A percentile compares a stretch with the other conserved stretches of the same genome.
Conservation (phyloP, 169 alveolate genomes). For the Plasmodium ovale region DNA sequence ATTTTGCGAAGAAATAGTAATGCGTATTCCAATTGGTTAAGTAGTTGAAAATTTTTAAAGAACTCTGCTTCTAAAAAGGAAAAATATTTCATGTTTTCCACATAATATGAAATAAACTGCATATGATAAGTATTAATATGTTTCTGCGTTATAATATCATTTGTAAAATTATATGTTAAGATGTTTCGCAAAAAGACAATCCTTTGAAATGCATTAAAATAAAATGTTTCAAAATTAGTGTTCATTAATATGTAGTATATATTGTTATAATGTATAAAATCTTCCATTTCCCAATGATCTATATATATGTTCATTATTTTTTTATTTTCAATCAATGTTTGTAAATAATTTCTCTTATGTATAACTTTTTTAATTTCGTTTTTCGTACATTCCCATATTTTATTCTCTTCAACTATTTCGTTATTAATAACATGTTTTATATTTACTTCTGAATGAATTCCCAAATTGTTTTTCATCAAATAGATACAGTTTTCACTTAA, state of each 20-base stretch:
- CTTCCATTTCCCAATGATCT: constrained; percentile 71
- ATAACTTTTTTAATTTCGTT: constrained; percentile 23
- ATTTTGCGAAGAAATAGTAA: constrained; percentile 15
- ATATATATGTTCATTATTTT: constrained; percentile 42
- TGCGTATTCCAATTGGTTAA: constrained; percentile 3
- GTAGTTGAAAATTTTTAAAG: constrained; percentile 9
- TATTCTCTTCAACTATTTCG: constrained; percentile 11
- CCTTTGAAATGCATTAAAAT: constrained; percentile 24
- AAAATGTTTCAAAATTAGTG: constrained; percentile 20
- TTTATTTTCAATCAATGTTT: constrained; percentile 43
- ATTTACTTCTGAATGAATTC: constrained; percentile 29
- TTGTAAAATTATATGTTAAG: constrained; percentile 42
- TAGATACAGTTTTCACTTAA: constrained; percentile 34
- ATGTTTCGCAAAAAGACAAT: constrained; percentile 25
- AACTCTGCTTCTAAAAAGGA: constrained; percentile 24
- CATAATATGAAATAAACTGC: constrained; percentile 30
- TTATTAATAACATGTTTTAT: constrained; percentile 8
- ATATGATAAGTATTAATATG: constrained; percentile 23
- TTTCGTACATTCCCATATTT: constrained; percentile 47
- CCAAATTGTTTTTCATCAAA: neutral
- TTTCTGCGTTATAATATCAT: constrained; percentile 12
- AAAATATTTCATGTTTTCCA: constrained; percentile 15
- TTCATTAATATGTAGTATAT: constrained; percentile 26
- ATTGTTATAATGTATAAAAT: constrained; percentile 57
- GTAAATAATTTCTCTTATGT: constrained; percentile 25